Percentiles rank a stretch among this genome's conserved stretches.
These are phyloP conservation scores for Fusarium xylarioides DNA, from an alignment of 2,329 filamentous ascomycete genomes.

Conservation along the genomic window DNA sequence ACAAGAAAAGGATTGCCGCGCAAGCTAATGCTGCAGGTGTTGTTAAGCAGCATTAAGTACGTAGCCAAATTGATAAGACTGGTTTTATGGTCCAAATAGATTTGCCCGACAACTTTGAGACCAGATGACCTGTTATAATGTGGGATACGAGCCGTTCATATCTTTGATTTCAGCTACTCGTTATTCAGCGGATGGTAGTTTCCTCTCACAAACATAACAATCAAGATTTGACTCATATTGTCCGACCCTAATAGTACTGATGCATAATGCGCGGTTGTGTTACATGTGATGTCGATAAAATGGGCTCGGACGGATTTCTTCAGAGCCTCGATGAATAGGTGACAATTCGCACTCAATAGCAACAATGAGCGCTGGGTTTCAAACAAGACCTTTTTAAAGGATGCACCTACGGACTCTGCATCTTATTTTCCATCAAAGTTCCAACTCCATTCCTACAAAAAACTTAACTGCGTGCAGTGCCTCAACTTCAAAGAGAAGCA, in stretches of 20 bases:
- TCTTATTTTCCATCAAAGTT: background rate
- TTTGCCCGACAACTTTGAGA: background rate
- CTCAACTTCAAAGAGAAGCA: background rate
- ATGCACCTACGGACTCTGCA: background rate
- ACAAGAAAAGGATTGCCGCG: constrained; percentile 94
- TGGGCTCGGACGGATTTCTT: constrained; percentile 4
- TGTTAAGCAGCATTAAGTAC: constrained; percentile 68
- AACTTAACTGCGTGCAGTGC: background rate
- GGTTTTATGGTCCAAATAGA: background rate
- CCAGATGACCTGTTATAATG: background rate
- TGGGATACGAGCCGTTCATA: background rate
- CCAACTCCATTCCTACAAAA: background rate
- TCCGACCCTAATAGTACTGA: background rate
- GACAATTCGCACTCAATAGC: background rate
- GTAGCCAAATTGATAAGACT: constrained; percentile 9
- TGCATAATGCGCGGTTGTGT: constrained; percentile 18
- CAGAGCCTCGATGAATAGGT: background rate
- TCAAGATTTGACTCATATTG: constrained; percentile 3
- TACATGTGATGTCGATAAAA: constrained; percentile 9
- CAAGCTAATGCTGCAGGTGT: constrained; percentile 91
- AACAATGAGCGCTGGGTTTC: constrained; percentile 1
- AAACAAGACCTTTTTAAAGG: background rate
- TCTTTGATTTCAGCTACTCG: background rate
- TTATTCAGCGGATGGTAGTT: background rate
- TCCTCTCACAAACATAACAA: constrained; percentile 1